Percentiles rank a stretch among this genome's conserved stretches.
These are phyloP conservation scores for Dactylella cylindrospora DNA, from an alignment of 2,329 filamentous ascomycete species.

Conservation along the genomic window DNA sequence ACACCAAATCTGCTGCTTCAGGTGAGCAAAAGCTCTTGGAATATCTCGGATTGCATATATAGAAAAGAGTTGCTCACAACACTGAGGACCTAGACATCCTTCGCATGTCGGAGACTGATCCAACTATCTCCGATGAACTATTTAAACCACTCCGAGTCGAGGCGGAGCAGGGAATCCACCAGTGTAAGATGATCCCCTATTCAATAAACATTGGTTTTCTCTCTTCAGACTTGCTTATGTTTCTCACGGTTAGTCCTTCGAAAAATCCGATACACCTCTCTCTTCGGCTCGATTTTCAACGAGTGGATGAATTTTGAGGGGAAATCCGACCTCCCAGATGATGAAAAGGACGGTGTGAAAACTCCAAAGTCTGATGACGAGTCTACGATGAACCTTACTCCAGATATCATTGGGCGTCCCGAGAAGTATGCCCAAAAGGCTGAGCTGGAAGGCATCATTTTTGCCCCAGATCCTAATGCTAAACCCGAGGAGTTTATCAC, in stretches of 20 bases:
- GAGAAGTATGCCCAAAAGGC: conserved; percentile 35
- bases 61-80: background rate
- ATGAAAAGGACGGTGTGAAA: conserved; percentile 28
- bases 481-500: conserved; percentile 25
- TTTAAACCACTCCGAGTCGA: conserved; percentile 20
- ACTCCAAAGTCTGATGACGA: conserved; percentile 39
- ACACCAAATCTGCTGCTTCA: background rate
- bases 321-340: conserved; percentile 15
- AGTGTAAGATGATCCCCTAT: conserved; percentile 8
- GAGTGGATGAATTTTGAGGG: conserved; percentile 44
- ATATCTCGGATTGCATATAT: background rate
- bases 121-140: conserved; percentile 26
- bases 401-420: conserved; percentile 10
- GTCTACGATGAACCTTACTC: conserved; percentile 8
- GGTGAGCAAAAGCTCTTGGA: conserved; percentile 8
- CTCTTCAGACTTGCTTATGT: background rate
- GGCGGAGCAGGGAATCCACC: conserved; percentile 12
- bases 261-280: conserved; percentile 34
- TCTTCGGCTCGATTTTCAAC: conserved; percentile 39
- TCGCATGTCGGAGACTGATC: conserved; percentile 16
- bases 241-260: conserved; percentile 3
- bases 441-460: conserved; percentile 35
- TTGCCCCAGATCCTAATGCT: conserved; percentile 21
- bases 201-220: background rate
- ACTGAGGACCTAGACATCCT: conserved; percentile 12